Base-by-base conservation (phyloP, 2,329 filamentous ascomycete species). In the Epichloe hybrida region DNA sequence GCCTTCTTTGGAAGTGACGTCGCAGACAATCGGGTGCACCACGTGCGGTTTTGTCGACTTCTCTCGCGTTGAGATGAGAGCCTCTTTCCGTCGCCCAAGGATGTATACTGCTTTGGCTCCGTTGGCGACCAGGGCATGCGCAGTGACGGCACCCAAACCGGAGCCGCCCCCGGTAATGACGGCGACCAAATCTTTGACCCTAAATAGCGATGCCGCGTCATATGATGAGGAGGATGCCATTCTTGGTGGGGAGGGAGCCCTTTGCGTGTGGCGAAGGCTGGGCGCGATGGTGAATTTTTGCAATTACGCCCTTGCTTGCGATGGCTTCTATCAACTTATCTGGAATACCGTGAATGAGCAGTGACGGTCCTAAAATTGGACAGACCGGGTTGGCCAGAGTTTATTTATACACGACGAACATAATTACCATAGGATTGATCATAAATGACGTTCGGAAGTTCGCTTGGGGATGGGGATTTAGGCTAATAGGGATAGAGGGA, bases 141-240 rank as follows among this genome's bases (percentile, higher is more conserved):
- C 69, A 57, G 79, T 75, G 69, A 77, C 73, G 37, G 75, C 63
- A 17, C 76, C 76, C 53, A 80, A 74, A 2, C 76, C 76, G 52
- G 73, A 74, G 43, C 77, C 76, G 15, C 77, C 78, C 3, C 78
- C 77, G 0, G 78, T 81, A 47, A 81, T 68, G 46, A 80, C 73
- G 12, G 74, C 77, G 4, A 80, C 73, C 20, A 80, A 62, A n/a
- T 72, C 75, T 21, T 74, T 67, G 49, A 76, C 74, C 39, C 69
- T 70, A 59, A 80, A 79, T 41, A 79, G 65, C n/a, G 53, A 54
- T 36, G 54, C 53, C 12, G 50, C 52, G 17, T 45, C 53, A 46
- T 57, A 57, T 2, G 41, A 47, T 17, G 54, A 50, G 12, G 54
- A 50, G 12, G 54, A 42, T 5, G 42, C 43, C 55, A 58, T 58